These are phyloP conservation scores for Sporothrix brasiliensis DNA, from an alignment of 2,329 filamentous ascomycete genomes.

Conservation along the genomic window DNA sequence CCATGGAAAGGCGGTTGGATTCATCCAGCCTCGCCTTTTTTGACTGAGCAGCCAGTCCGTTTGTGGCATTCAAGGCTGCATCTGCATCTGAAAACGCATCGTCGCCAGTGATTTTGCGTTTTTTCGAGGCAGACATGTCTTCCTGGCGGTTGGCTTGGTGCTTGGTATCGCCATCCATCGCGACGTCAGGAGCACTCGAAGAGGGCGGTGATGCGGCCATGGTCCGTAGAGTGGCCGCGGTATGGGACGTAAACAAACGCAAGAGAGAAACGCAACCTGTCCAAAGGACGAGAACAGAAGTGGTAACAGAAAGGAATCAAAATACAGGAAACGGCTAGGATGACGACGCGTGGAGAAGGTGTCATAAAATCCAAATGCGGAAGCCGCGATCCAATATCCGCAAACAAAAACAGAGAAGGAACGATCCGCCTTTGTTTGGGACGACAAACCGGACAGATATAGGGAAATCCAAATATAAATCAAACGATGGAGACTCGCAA, in stretches of 20 bases:
- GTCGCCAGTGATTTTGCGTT: not conserved
- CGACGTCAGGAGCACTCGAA: not conserved
- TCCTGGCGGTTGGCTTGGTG: not conserved
- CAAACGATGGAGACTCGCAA: not conserved
- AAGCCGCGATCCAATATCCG: not conserved
- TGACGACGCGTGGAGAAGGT: not conserved
- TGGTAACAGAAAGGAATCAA: not conserved
- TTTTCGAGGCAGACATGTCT: not conserved
- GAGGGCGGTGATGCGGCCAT: not conserved
- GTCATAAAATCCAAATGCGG: not conserved
- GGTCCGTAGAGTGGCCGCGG: not conserved
- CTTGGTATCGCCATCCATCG: not conserved
- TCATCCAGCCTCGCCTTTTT: conserved; percentile 42
- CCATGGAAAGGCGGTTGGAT: conserved; percentile 5
- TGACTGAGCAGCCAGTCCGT: conserved; percentile 1
- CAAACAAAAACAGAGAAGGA: not conserved
- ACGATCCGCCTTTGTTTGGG: not conserved
- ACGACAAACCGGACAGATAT: not conserved
- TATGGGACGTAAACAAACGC: not conserved
- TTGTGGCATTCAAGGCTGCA: not conserved
- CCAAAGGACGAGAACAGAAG: not conserved
- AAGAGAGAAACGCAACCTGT: not conserved
- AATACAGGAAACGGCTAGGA: not conserved
- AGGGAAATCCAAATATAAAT: not conserved
- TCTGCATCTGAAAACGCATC: not conserved